Evolutionary conservation across 371 early-diverging fungal species (phyloP).

Genomic region (Encephalitozoon hellem): DNA sequence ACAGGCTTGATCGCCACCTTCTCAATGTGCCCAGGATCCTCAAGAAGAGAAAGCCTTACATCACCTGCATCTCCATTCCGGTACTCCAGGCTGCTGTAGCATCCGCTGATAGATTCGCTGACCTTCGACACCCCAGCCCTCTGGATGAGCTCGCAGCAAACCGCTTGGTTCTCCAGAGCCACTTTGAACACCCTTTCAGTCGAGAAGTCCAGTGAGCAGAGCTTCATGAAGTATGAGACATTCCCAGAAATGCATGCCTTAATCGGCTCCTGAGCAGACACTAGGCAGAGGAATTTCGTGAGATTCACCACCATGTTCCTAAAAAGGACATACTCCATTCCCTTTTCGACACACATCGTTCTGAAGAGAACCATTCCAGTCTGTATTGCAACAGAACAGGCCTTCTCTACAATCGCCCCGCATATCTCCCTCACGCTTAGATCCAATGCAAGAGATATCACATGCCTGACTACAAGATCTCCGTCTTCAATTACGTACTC

Average conservation of each 20-base stretch:
- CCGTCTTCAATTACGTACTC: constrained; percentile 22
- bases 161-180: constrained; percentile 48
- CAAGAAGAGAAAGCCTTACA: constrained; percentile 41
- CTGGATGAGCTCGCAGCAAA: constrained; percentile 54
- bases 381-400: constrained; percentile 32
- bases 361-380: constrained; percentile 30
- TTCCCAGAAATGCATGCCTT: constrained; percentile 56
- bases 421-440: constrained; percentile 48
- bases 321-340: constrained; percentile 19
- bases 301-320: constrained; percentile 49
- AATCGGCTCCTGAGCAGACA: constrained; percentile 55
- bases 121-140: constrained; percentile 38
- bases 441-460: constrained; percentile 48
- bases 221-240: constrained; percentile 58
- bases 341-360: constrained; percentile 14
- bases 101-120: constrained; percentile 4
- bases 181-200: constrained; percentile 42
- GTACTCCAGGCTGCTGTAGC: constrained; percentile 3
- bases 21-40: constrained; percentile 43
- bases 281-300: constrained; percentile 29
- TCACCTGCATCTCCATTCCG: neutral
- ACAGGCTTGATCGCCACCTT: constrained; percentile 49
- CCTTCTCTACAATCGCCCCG: constrained; percentile 16
- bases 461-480: constrained; percentile 29
- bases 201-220: constrained; percentile 48